Base-by-base conservation (phyloP, 352 stramenopile species). In the Phytophthora cactorum region DNA sequence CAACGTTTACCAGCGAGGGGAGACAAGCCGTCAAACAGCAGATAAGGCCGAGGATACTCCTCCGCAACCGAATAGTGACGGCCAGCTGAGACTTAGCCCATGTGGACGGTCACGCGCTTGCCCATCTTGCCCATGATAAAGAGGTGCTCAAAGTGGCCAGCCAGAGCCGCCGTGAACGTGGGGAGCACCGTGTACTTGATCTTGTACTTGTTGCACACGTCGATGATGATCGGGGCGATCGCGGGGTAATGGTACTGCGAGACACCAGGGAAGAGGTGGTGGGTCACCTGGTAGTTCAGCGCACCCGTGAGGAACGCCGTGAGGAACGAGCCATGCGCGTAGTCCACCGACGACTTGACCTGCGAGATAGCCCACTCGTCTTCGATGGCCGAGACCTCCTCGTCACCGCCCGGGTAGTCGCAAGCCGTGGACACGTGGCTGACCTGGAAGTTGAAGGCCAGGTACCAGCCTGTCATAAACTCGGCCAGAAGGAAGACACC, bases 281-380 rank as follows among this genome's bases (percentile, higher is more conserved):
- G 88, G 63, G 97, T 97, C 68, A 98, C 93, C 75, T 99, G 97
- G 75, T 99, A 98, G 82, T 99, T 99, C 15, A 99, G 83, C 62
- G 90, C 97, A 61, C 96, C 97, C 36, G 95, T 86, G n/a, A 98
- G 74, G 79, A 98, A 98, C 47, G 97, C 90, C 55, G 90, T 92
- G 25, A 98, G 12, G 43, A 72, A 66, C 63, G 81, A 96, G 50
- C 82, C 77, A 63, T 97, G 83, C 46, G 73, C 81, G 79, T 98
- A 98, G 75, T 98, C 97, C 52, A 98, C 96, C 52, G 88, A 96
- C 47, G 96, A 98, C 81, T 98, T 97, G 63, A 98, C 84, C 79
- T 98, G 96, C 57, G 89, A 92, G 49, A 95, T 84, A 36, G 95
- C 96, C 95, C 96, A 98, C 69, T 98, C 92, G 64, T 97, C 91